Base-by-base conservation (phyloP, 2,329 filamentous ascomycete species). In the Periconia sp. region DNA sequence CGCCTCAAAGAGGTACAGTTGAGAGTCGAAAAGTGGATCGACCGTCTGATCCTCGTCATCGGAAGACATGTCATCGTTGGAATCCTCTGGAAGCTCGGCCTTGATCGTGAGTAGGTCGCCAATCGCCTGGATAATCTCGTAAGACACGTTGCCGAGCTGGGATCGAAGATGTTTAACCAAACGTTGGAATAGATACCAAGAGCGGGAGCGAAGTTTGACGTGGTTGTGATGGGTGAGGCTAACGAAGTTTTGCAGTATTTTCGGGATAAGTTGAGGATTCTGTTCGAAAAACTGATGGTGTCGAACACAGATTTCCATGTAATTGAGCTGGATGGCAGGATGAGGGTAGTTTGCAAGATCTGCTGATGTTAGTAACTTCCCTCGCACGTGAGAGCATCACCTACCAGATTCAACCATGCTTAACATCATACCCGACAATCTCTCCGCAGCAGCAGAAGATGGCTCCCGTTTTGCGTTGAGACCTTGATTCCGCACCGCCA, bases 271-370 rank as follows among this genome's bases (percentile, higher is more conserved):
- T 19, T 88, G 81, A 30, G 86, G 82, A 68, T 96, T 90, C 52
- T 86, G 85, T 69, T 97, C 92, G 70, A 99, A 97, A 73, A 97
- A 96, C 27, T 87, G 85, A 70, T 88, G 90, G 75, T 99, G 99
- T 47, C 94, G 88, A 51, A 96, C 92, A 72, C 92, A 96, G 35
- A 96, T 96, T 73, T 99, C 94, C 92, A 99, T 97, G 70, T 96
- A 99, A 75, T 97, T 92, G 19, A 99, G 81, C 59, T 97, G 85
- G 48, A 97, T 92, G 15, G 92, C 91, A 1, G 94, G 93, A 70
- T 97, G 94, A 15, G 88, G 86, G 73, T 93, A 95, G 42, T 83
- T 88, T 54, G 91, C 88, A 61, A 97, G 89, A 62, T 90, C 91
- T 92, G 61, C 6, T 43, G 13, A 18, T 46, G 50, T 68, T 17